These are phyloP conservation scores for Cymbopogon citratus DNA, from an alignment of 176 grass and related monocot genomes.

Conservation along the genomic window DNA sequence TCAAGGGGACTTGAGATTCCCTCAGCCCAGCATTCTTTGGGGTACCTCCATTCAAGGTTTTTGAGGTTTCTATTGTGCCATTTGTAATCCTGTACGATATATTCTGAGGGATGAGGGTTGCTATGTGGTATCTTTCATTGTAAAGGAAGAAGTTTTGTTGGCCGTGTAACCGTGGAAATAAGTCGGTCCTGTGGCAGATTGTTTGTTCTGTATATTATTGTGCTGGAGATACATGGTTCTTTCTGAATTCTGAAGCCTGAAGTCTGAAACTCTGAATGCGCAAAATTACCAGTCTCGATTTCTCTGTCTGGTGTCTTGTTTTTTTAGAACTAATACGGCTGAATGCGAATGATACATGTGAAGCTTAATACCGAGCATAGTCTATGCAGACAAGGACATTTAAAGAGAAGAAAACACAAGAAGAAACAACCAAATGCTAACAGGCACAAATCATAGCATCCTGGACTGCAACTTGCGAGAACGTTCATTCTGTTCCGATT, in stretches of 20 bases:
- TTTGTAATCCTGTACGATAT: neutral
- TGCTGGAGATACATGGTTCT: neutral
- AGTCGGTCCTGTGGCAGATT: neutral
- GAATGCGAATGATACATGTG: neutral
- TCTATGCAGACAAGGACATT: neutral
- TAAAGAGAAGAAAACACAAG: neutral
- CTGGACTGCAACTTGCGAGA: neutral
- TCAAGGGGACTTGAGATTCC: constrained; percentile 50
- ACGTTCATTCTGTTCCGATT: too few species aligned
- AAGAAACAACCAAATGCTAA: neutral
- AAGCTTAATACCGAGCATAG: neutral
- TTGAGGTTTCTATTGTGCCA: neutral
- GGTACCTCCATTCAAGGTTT: neutral
- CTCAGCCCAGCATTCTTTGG: constrained; percentile 27
- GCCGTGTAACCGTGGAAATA: constrained; percentile 27
- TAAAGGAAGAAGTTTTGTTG: neutral
- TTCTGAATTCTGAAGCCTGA: neutral
- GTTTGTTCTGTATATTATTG: constrained; percentile 24
- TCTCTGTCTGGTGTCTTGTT: neutral
- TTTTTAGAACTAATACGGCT: too few species aligned
- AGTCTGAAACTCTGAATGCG: neutral
- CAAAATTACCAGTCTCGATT: neutral
- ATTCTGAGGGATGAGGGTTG: neutral
- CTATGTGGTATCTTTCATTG: neutral
- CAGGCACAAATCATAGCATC: neutral